Evolutionary conservation across 2,329 filamentous ascomycete species (phyloP).

Genomic region (Penicillium janthinellum): DNA sequence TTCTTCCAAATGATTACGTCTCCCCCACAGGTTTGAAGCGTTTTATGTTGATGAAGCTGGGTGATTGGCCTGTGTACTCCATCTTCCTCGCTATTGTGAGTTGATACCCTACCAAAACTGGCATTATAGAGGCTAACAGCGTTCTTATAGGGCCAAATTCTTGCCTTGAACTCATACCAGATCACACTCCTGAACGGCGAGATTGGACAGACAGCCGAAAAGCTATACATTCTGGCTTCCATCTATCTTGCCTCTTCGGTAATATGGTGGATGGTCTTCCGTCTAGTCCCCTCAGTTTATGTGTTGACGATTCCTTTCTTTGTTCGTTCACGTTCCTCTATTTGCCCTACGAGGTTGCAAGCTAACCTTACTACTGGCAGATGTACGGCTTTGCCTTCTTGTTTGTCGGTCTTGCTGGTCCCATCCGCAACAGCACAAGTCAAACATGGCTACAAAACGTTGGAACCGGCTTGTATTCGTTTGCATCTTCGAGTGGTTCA

Average conservation of each 20-base stretch:
- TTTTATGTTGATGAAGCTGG: constrained; percentile 57
- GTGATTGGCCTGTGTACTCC: constrained; percentile 65
- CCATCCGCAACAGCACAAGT: neutral
- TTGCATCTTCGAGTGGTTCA: constrained; percentile 64
- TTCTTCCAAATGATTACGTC: constrained; percentile 59
- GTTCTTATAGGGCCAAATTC: constrained; percentile 53
- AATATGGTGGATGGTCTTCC: constrained; percentile 65
- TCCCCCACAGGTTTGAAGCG: constrained; percentile 60
- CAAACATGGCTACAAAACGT: constrained; percentile 58
- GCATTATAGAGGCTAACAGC: neutral
- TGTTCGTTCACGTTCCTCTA: neutral
- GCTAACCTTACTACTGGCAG: neutral
- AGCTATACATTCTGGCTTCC: constrained; percentile 62
- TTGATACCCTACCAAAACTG: neutral
- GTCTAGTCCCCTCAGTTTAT: constrained; percentile 58
- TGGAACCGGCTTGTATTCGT: constrained; percentile 63
- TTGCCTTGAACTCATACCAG: constrained; percentile 67
- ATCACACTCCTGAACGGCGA: constrained; percentile 67
- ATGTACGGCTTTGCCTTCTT: constrained; percentile 66
- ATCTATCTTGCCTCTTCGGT: constrained; percentile 61
- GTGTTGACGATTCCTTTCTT: constrained; percentile 62
- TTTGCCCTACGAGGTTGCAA: neutral
- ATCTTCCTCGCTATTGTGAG: constrained; percentile 58
- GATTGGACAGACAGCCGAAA: constrained; percentile 59
- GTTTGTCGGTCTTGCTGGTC: constrained; percentile 36